Evolutionary conservation across 1,284 basidiomycete genomes (phyloP).

Genomic region (Rhodotorula sp.): DNA sequence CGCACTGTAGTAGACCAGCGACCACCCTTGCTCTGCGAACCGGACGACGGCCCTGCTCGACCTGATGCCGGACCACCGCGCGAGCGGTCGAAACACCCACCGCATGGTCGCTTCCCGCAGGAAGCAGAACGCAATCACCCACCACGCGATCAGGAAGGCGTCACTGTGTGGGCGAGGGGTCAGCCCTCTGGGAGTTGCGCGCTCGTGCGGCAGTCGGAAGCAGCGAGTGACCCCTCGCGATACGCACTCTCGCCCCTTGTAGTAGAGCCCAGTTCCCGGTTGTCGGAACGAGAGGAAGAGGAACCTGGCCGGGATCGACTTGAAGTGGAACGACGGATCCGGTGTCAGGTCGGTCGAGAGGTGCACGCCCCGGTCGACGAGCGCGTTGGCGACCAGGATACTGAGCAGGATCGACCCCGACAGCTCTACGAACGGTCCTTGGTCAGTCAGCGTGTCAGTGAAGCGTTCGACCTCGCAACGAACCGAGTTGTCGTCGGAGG

Average conservation of each 20-base stretch:
- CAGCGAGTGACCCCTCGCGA: not conserved
- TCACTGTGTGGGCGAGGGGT: conserved; percentile 24
- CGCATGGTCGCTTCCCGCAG: conserved; percentile 73
- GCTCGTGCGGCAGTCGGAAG: not conserved
- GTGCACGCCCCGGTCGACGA: conserved; percentile 5
- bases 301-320: conserved; percentile 25
- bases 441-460: not conserved
- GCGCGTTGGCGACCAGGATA: conserved; percentile 16
- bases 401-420: conserved; percentile 13
- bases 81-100: conserved; percentile 72
- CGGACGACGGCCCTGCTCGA: conserved; percentile 61
- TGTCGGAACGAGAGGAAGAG: conserved; percentile 36
- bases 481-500: not conserved
- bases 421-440: not conserved
- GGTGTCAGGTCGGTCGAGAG: conserved; percentile 32
- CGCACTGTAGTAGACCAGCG: conserved; percentile 63
- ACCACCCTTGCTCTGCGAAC: conserved; percentile 96
- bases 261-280: conserved; percentile 29
- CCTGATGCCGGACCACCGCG: conserved; percentile 59
- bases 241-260: conserved; percentile 39
- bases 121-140: conserved; percentile 74
- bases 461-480: not conserved
- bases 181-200: not conserved
- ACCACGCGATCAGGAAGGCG: conserved; percentile 67
- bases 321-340: conserved; percentile 26